Evolutionary conservation across 139 green algal genomes (phyloP).

Genomic region (Raphidocelis subcapitata): DNA sequence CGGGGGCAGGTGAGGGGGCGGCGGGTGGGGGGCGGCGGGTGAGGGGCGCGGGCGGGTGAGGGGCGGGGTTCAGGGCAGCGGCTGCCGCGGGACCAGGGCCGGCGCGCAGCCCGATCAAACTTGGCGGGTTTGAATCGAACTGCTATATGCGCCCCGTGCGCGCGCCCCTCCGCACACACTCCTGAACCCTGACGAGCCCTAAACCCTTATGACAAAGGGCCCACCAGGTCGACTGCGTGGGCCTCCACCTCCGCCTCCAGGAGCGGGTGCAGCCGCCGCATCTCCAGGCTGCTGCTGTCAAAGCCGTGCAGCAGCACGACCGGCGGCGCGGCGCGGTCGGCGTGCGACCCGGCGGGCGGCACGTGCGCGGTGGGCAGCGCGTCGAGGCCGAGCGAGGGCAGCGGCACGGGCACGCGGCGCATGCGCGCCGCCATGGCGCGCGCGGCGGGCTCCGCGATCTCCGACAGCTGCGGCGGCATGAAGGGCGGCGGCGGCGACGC

Average conservation of each 20-base stretch:
- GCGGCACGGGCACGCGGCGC: conserved; percentile 16
- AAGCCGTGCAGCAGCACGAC: conserved; percentile 91
- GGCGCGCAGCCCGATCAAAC: too few species aligned
- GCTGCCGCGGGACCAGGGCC: too few species aligned
- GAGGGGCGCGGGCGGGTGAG: too few species aligned
- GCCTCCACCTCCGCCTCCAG: conserved; percentile 58
- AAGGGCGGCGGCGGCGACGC: too few species aligned
- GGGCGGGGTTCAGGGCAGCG: too few species aligned
- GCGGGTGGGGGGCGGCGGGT: too few species aligned
- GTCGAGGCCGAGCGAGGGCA: conserved; percentile 12
- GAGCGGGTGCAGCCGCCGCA: conserved; percentile 74
- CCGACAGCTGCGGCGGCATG: conserved; percentile 19
- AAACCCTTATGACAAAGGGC: neutral
- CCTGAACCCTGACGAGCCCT: too few species aligned
- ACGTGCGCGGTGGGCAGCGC: conserved; percentile 41
- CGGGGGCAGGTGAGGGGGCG: too few species aligned
- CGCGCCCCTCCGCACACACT: too few species aligned
- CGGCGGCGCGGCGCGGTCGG: conserved; percentile 33
- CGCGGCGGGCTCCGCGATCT: conserved; percentile 37
- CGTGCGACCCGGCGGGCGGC: conserved; percentile 26
- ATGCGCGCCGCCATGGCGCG: conserved; percentile 23
- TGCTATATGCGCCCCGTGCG: too few species aligned
- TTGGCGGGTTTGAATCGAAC: too few species aligned
- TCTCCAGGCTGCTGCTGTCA: conserved; percentile 85
- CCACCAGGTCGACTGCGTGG: conserved; percentile 84